Base-by-base conservation (phyloP, 441 rosid species). In the Syzygium syzygioides region DNA sequence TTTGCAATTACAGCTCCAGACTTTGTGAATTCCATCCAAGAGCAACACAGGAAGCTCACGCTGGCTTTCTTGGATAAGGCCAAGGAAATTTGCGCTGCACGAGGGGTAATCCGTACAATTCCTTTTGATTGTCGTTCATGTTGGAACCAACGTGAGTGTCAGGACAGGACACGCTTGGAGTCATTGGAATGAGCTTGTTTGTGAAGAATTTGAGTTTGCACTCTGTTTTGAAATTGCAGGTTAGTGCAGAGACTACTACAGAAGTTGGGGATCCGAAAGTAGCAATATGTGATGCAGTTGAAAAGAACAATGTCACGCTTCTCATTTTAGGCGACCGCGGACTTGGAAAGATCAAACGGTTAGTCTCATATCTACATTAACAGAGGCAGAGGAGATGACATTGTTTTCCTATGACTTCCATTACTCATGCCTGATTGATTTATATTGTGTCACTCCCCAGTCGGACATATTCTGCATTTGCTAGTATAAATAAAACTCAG, bases 301-400 rank as follows among this genome's bases (percentile, higher is more conserved):
- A 79, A 60, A 86, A 88, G 85, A 64, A 79, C 85, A 55, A 88
- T 60, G 87, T 90, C 45, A 66, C 62, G 12, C 68, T 90, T 37
- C 90, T 90, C 14, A 88, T 90, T 30, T 26, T 90, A 83, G 91
- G 91, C 20, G 90, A 86, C 57, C 90, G 48, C 4, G 88, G 88
- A 20, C 88, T 79, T n/a, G 88, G 90, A 64, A 86, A 34, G 19
- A 86, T 90, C 41, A 88, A 86, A 48, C 86, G 66, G 91, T 90
- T 48, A 41, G 89, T 80, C 55, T 60, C 83, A 12, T 45, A 12
- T 1, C 52, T 37, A 12, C 15, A 20, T 37, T 76, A 20, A 12
- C 28, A 20, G 15, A 76, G 83, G 52, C 52, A 11, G 83, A 76
- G n/a, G 17, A 76, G 52, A 76, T 41, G 79, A 19, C 14, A 19